Evolutionary conservation across 2,329 filamentous ascomycete species (phyloP), one percentile per base, ranked within the genome.

Genomic region (Cladorrhinum sp.): DNA sequence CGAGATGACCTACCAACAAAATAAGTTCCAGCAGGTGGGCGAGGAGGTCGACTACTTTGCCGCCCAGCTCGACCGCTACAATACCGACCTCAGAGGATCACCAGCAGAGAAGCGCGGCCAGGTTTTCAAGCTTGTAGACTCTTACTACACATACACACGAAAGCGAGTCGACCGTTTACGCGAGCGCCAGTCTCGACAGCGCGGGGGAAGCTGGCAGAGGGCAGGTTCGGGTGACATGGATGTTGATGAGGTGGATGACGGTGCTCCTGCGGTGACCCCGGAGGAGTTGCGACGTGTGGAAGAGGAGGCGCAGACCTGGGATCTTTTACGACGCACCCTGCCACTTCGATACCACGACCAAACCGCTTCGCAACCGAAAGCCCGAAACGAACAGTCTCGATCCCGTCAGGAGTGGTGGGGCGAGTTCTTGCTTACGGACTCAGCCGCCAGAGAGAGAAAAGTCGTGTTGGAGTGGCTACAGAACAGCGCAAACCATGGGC

Each of bases 41-140:
- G 86, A 87, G 64, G 92, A 96, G 74, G 91, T 96, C 62, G 92
- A 96, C 76, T 83, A 86, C 50, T 97, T 97, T 72, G 92, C 93
- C 39, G 88, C 90, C 71, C 85, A 86, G 56, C 82, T 97, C 21
- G 93, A 97, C 75, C 83, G 86, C 58, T 94, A 92, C 66, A 73
- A 82, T 78, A 75, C 87, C 69, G 67, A 81, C 73, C 68, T 79
- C 69, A 69, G 78, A 66, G 75, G 80, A 65, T 71, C 78, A 63
- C 64, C 75, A 65, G 72, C 80, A 28, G 85, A 89, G 61, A 81
- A 83, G 71, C 84, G 85, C 70, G 82, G 84, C 52, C 83, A 87
- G 63, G 83, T 91, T n/a, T 82, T 91, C 68, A 82, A 86, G 55
- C 80, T 96, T 3, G 81, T 89, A 60, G 81, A 86, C 62, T 79